Evolutionary conservation across 345 rosid genomes (phyloP), one percentile per base, ranked within the genome.

Genomic region (Linum trigynum): DNA sequence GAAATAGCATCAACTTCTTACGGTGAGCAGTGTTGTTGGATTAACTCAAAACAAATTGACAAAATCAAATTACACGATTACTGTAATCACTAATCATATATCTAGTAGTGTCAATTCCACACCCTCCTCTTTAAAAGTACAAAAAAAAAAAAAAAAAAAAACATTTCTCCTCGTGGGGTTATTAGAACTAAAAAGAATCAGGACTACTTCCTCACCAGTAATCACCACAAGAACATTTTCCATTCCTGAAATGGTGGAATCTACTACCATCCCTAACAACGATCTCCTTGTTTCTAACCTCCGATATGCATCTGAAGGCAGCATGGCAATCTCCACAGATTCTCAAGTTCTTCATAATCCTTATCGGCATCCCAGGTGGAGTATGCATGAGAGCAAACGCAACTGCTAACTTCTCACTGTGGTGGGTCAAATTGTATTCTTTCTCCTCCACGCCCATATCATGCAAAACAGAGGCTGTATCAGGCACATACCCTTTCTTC

Each of bases 401-500:
- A 3, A 57, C 61, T 12, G 61, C 61, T 7, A 57, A 17, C 61
- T 57, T 57, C 38, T 57, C 61, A 16, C 61, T 57, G 23, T 57
- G 61, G 23, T 57, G 61, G 4, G 23, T 8, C 61, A 57, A 37
- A 37, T 37, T 57, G 23, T 57, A 5, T 12, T 17, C 61, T 57
- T 57, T 57, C 38, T 57, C 61, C 8, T 17, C 61, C 16, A 17
- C 38, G 5, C 38, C 7, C 61, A 57, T 57, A 12, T 57, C 61
- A 37, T 57, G 61, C 38, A 51, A 10, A 57, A 70, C 71, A 15
- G 69, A 67, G 48, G 39, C 63, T 3, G 83, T 82, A 63, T 85
- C 89, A 8, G 98, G 91, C 39, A 75, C 82, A 62, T 90, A 90
- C 15, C 97, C 95, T 48, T 48, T 48, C 0, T 58, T 71, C 65